Base-by-base conservation (phyloP, 2,329 filamentous ascomycete species). In the Trichoderma pleuroti region DNA sequence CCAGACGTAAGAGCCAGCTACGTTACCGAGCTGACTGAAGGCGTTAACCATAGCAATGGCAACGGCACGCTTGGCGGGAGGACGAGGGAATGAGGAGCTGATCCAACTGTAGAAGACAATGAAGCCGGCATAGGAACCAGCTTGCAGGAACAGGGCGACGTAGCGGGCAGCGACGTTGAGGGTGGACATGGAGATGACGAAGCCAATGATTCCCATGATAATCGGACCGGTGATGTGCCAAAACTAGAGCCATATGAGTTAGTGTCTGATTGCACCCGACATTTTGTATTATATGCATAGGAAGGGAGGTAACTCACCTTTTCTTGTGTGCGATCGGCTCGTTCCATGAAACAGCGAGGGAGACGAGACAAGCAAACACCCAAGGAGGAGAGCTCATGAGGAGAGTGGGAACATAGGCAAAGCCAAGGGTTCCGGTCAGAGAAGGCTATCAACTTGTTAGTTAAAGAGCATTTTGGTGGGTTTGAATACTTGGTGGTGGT, bases 1-100 rank as follows among this genome's bases (percentile, higher is more conserved):
- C 88, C 88, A 91, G 4, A 91, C 88, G 74, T 91, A 91, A 0
- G 85, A 87, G 2, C 88, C 88, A 0, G 88, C 88, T 0, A 88
- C 83, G 75, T 88, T 88, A 66, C 86, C 86, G 3, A 88, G 81
- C 80, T 87, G 87, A 52, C 82, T 83, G 78, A 86, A 86, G 70
- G 83, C 87, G 76, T 89, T 89, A 81, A 89, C 85, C 77, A 89
- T 83, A 70, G 87, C 87, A 57, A 89, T 86, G 24, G 87, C 87
- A 2, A 88, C 87, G 11, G 87, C 87, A 39, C 87, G 86, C 82
- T 89, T 89, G 3, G 87, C 87, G 0, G 87, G 87, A 0, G 86
- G 87, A 1, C 87, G 85, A 0, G 87, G 87, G 79, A 87, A 87
- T 0, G 85, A 86, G 0, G 85, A 86, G 65, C 82, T 84, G 75